phyloP scores from a whole-genome alignment of 2,329 filamentous ascomycete species.

The Aspergillus terreus region DNA sequence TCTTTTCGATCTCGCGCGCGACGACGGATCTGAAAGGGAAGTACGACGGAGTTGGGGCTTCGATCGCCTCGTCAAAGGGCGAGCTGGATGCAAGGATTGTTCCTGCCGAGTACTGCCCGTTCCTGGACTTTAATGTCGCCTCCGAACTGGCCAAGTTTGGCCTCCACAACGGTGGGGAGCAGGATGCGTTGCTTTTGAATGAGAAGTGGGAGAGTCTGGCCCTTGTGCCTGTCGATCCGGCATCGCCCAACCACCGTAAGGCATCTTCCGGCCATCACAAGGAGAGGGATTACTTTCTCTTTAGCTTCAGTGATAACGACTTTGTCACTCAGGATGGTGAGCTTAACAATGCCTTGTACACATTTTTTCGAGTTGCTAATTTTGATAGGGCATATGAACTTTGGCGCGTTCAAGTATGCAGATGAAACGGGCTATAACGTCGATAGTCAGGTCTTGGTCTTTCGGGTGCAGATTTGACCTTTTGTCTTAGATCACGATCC shows the following conservation, averaged over 20 bases:
- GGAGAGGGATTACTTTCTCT: conserved; percentile 62
- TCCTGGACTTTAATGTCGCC: conserved; percentile 66
- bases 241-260: conserved; percentile 7
- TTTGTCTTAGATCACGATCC: too few relatives aligned
- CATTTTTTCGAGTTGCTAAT: not conserved
- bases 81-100: conserved; percentile 52
- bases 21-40: conserved; percentile 57
- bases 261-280: not conserved
- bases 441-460: conserved; percentile 62
- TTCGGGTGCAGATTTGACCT: conserved; percentile 34
- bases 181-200: conserved; percentile 60
- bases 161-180: conserved; percentile 63
- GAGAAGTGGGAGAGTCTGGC: conserved; percentile 75
- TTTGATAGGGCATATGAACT: conserved; percentile 52
- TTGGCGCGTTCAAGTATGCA: conserved; percentile 53
- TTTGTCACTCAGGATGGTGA: conserved; percentile 68
- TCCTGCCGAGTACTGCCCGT: conserved; percentile 61
- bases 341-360: conserved; percentile 4
- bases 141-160: conserved; percentile 62
- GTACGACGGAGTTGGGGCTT: conserved; percentile 36
- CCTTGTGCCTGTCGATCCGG: conserved; percentile 55
- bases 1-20: conserved; percentile 61
- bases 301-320: conserved; percentile 69
- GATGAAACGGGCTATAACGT: conserved; percentile 57
- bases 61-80: conserved; percentile 50